Percentiles rank a stretch among this genome's conserved stretches.
These are phyloP conservation scores for Elsinoe fawcettii DNA, from an alignment of 2,329 filamentous ascomycete species.

Conservation along the genomic window DNA sequence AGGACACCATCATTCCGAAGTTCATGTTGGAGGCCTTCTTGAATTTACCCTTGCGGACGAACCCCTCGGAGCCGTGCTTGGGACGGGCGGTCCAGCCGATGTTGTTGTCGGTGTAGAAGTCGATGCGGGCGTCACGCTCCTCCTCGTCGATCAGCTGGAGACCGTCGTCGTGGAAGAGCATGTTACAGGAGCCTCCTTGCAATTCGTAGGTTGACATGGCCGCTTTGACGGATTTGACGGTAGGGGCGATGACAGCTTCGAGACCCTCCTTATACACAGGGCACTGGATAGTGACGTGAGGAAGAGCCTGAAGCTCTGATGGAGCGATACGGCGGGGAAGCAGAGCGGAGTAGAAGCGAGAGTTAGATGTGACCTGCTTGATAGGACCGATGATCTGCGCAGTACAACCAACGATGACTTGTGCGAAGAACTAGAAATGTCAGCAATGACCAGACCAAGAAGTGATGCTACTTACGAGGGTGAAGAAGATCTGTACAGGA, in stretches of 20 bases:
- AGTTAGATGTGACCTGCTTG: slow-evolving; percentile 64
- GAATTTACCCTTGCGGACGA: slow-evolving; percentile 55
- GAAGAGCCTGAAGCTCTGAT: slow-evolving; percentile 42
- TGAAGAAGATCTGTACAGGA: slow-evolving; percentile 71
- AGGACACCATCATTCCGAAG: slow-evolving; percentile 55
- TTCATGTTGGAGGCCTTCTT: slow-evolving; percentile 70
- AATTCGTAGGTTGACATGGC: slow-evolving; percentile 70
- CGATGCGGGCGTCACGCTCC: slow-evolving; percentile 37
- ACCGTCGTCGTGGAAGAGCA: slow-evolving; percentile 68
- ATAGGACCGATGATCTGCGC: slow-evolving; percentile 71
- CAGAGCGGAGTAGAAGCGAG: slow-evolving; percentile 73
- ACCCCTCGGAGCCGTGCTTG: slow-evolving; percentile 44
- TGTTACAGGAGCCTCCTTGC: slow-evolving; percentile 69
- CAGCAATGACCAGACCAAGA: background rate
- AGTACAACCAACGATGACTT: slow-evolving; percentile 68
- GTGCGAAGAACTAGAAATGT: slow-evolving; percentile 56
- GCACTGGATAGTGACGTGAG: slow-evolving; percentile 69
- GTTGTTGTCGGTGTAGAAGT: slow-evolving; percentile 44
- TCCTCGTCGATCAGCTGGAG: slow-evolving; percentile 56
- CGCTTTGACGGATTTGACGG: slow-evolving; percentile 68
- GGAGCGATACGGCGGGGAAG: slow-evolving; percentile 54
- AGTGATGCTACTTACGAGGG: slow-evolving; percentile 41
- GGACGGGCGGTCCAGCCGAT: slow-evolving; percentile 46
- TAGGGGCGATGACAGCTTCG: slow-evolving; percentile 64
- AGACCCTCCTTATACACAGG: slow-evolving; percentile 85